A percentile compares a stretch with the other conserved stretches of the same genome.
Conservation (phyloP, 306 rosid species). For the Neltuma alba region DNA sequence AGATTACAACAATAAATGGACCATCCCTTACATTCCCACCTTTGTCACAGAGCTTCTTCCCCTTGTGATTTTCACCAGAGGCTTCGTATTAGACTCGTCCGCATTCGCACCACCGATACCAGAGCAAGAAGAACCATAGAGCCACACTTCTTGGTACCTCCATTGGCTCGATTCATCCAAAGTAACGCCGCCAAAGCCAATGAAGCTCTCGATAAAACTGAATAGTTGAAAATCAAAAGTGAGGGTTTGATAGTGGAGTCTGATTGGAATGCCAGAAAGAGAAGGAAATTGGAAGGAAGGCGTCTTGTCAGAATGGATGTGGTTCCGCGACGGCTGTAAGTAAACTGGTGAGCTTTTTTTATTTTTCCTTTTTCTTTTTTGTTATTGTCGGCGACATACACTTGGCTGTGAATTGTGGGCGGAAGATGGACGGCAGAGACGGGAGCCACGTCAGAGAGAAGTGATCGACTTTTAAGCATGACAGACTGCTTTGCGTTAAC, state of each 20-base stretch:
- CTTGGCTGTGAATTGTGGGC: neutral
- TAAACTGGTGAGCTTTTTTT: neutral
- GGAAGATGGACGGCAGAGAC: neutral
- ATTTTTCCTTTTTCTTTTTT: too few relatives aligned
- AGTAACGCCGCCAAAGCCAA: neutral
- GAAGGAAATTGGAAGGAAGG: neutral
- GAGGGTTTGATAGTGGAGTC: neutral
- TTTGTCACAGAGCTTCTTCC: constrained; percentile 68
- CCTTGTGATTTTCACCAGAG: constrained; percentile 61
- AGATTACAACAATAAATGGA: constrained; percentile 77
- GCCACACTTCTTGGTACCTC: neutral
- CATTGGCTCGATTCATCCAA: constrained; percentile 6
- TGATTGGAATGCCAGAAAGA: neutral
- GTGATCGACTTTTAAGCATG: constrained; percentile 33
- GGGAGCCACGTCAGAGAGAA: neutral
- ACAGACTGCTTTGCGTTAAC: constrained; percentile 39
- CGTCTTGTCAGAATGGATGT: neutral
- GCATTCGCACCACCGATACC: constrained; percentile 22
- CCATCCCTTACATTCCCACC: constrained; percentile 85
- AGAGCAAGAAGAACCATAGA: neutral
- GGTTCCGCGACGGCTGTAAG: neutral
- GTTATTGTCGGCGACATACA: neutral
- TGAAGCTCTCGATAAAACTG: neutral
- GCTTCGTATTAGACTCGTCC: constrained; percentile 35
- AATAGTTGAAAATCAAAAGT: neutral